These are phyloP conservation scores for Aspergillus alliaceus DNA, from an alignment of 2,329 filamentous ascomycete species.

Conservation along the genomic window DNA sequence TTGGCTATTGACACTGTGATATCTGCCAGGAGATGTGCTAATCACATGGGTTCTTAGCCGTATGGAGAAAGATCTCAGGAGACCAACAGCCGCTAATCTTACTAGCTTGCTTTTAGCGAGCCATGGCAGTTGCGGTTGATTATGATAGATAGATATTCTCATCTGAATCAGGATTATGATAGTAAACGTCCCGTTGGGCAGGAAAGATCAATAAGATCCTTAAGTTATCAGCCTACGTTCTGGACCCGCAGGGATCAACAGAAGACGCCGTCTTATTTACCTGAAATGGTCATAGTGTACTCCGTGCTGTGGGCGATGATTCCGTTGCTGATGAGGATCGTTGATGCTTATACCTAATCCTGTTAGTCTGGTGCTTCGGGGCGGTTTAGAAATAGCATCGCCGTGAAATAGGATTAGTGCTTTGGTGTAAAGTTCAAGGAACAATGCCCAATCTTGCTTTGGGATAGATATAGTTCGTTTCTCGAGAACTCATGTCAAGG, in stretches of 20 bases:
- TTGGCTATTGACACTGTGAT: neutral
- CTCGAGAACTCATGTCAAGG: too few relatives aligned
- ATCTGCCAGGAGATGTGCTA: neutral
- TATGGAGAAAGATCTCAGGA: neutral
- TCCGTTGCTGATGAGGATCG: constrained; percentile 11
- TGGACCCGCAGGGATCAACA: neutral
- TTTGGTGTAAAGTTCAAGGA: neutral
- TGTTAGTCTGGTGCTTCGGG: constrained; percentile 4
- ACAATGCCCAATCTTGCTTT: too few relatives aligned
- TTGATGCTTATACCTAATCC: constrained; percentile 11
- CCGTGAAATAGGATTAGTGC: too few relatives aligned
- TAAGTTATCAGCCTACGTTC: neutral
- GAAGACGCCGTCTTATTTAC: neutral
- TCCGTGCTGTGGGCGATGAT: neutral
- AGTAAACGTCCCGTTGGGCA: neutral
- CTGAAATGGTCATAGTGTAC: neutral
- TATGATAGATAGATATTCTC: neutral
- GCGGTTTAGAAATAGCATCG: constrained; percentile 1
- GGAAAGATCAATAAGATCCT: neutral
- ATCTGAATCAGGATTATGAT: neutral
- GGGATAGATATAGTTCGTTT: too few relatives aligned
- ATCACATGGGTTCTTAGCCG: neutral
- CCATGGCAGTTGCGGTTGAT: neutral
- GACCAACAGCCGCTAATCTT: too few relatives aligned
- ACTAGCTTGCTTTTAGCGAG: neutral